Evolutionary conservation across 2,329 filamentous ascomycete genomes (phyloP).

Genomic region (Nemania serpens): DNA sequence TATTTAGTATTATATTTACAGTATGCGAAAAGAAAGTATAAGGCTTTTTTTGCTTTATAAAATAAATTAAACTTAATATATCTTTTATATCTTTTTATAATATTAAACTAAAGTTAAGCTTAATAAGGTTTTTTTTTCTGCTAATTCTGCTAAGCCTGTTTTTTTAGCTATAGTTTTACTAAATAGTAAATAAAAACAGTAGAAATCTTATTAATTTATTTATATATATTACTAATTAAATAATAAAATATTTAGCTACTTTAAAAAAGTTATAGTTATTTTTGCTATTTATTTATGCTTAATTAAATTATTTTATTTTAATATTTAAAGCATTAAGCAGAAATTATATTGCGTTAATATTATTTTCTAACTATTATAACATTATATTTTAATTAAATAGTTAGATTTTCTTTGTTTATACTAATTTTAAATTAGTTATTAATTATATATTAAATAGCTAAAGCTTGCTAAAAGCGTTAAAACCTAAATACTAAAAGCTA

Average conservation of each 20-base stretch:
- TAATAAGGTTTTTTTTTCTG: background rate
- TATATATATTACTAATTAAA: constrained; percentile 11
- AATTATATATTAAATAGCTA: background rate
- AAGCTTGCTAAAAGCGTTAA: constrained; percentile 4
- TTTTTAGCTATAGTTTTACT: constrained; percentile 3
- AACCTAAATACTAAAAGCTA: constrained; percentile 1
- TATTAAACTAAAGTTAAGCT: background rate
- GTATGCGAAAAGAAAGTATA: no score
- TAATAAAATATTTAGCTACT: constrained; percentile 8
- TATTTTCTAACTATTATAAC: constrained; percentile 11
- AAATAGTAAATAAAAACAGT: constrained; percentile 6
- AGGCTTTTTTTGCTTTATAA: no score
- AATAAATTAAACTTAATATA: background rate
- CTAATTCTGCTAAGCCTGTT: background rate
- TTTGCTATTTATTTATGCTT: constrained; percentile 1
- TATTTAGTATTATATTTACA: no score
- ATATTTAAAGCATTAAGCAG: constrained; percentile 5
- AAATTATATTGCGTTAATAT: constrained; percentile 15
- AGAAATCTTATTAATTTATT: constrained; percentile 11
- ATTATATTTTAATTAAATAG: constrained; percentile 14
- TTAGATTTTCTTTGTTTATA: constrained; percentile 5
- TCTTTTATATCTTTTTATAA: background rate
- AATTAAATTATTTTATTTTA: constrained; percentile 12
- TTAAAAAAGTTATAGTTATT: constrained; percentile 12
- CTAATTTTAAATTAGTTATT: constrained; percentile 12